A percentile compares a stretch with the other conserved stretches of the same genome.
Conservation (phyloP, 805 yeast species). For the Starmerella bacillaris region DNA sequence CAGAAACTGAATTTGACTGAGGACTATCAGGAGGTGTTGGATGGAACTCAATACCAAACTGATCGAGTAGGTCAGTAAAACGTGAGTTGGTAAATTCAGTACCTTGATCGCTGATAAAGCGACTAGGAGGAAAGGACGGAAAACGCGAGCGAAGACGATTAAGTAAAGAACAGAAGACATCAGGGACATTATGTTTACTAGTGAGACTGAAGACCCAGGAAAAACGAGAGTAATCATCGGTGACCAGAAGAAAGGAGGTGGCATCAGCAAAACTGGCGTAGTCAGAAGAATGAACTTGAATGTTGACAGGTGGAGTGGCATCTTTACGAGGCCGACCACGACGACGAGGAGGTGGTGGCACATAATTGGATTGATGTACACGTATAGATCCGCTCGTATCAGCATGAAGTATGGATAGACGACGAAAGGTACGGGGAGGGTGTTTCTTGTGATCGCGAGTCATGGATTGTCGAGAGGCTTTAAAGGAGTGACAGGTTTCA, state of each 20-base stretch:
- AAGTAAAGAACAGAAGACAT: neutral
- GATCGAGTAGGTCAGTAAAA: neutral
- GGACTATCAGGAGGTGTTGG: neutral
- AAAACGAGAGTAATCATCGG: neutral
- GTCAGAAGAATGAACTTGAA: neutral
- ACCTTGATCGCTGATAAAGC: neutral
- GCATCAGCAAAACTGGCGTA: slow-evolving; percentile 1
- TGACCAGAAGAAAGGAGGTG: neutral
- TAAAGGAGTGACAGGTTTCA: neutral
- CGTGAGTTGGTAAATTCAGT: neutral
- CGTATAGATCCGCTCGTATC: neutral
- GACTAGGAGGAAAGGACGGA: neutral
- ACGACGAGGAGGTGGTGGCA: no score
- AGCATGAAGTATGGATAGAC: neutral
- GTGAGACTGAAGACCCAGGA: neutral
- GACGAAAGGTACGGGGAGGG: neutral
- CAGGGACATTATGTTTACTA: neutral
- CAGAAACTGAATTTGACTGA: neutral
- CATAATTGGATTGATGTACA: neutral
- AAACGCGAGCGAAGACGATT: neutral
- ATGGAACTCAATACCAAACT: neutral
- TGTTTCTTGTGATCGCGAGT: neutral
- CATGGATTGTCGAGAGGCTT: neutral
- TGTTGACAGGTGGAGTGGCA: neutral
- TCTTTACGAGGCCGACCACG: no score